These are phyloP conservation scores for Podospora anserina DNA, from an alignment of 495 filamentous ascomycete species.

Conservation along the genomic window DNA sequence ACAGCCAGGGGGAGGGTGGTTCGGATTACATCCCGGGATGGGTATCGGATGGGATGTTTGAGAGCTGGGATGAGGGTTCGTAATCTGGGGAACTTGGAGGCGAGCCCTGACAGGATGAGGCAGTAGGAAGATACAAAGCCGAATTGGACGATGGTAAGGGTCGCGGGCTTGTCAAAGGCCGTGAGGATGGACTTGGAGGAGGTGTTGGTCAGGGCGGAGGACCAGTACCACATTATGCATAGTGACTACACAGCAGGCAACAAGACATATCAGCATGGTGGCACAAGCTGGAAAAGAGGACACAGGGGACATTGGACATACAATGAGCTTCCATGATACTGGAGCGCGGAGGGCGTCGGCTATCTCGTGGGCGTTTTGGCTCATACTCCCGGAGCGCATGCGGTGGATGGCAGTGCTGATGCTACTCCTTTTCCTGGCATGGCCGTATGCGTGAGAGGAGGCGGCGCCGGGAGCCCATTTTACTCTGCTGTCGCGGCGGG, in stretches of 20 bases:
- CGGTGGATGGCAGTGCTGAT: constrained; percentile 79
- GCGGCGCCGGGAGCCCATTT: constrained; percentile 43
- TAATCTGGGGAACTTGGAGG: constrained; percentile 64
- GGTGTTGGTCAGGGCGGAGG: constrained; percentile 92
- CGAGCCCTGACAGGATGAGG: constrained; percentile 68
- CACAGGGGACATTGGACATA: constrained; percentile 27
- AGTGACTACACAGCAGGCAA: constrained; percentile 54
- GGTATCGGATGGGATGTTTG: constrained; percentile 75
- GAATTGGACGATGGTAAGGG: constrained; percentile 93
- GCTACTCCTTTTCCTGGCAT: constrained; percentile 69
- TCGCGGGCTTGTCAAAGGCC: constrained; percentile 86
- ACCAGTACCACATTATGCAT: constrained; percentile 87
- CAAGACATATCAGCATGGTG: constrained; percentile 18
- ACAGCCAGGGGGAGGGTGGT: constrained; percentile 85
- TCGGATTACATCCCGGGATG: constrained; percentile 75
- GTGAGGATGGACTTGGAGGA: constrained; percentile 97
- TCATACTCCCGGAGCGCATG: constrained; percentile 77
- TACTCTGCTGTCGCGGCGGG: constrained; percentile 48
- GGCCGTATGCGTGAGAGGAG: constrained; percentile 40
- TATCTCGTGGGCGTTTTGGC: constrained; percentile 88
- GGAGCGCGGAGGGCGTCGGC: constrained; percentile 87
- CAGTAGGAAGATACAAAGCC: constrained; percentile 90
- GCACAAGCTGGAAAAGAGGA: background rate
- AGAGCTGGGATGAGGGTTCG: constrained; percentile 70
- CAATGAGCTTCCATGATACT: constrained; percentile 67